phyloP scores from a whole-genome alignment of 768 basidiomycete species.

The Botryobasidium botryosum region DNA sequence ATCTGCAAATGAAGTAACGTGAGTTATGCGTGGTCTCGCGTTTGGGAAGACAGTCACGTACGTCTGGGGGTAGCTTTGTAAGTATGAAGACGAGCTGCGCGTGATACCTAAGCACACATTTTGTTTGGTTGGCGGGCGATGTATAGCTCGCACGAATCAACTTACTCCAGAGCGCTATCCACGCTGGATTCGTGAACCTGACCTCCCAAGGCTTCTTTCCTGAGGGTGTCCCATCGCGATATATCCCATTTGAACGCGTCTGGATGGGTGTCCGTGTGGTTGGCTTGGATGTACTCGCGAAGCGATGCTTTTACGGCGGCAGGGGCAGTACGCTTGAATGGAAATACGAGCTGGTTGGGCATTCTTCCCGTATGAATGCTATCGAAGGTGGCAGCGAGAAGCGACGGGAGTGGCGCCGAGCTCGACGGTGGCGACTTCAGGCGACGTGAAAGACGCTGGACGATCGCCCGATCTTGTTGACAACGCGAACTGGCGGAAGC shows the following conservation, averaged over 20 bases:
- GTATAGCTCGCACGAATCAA: constrained; percentile 10
- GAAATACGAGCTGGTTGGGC: constrained; percentile 62
- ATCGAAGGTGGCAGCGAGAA: too few species aligned
- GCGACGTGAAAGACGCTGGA: too few species aligned
- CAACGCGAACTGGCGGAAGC: too few species aligned
- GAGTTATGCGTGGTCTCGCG: constrained; percentile 13
- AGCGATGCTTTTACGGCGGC: constrained; percentile 37
- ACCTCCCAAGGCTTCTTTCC: constrained; percentile 37
- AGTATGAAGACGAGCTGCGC: constrained; percentile 73
- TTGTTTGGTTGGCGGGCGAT: constrained; percentile 1
- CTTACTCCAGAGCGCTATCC: constrained; percentile 40
- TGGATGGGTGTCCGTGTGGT: constrained; percentile 56
- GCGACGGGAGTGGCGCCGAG: too few species aligned
- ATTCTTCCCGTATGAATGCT: too few species aligned
- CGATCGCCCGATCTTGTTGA: too few species aligned
- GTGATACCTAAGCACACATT: constrained; percentile 49
- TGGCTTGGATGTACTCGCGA: constrained; percentile 44
- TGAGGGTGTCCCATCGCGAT: constrained; percentile 44
- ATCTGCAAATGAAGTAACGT: constrained; percentile 30
- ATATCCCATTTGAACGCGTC: constrained; percentile 75
- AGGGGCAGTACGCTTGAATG: constrained; percentile 52
- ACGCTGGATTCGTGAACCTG: constrained; percentile 40
- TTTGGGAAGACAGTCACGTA: constrained; percentile 23
- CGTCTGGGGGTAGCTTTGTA: constrained; percentile 73
- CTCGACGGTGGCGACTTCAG: too few species aligned